Evolutionary conservation across 2,329 filamentous ascomycete genomes (phyloP).

Genomic region (Sporothrix pallida): DNA sequence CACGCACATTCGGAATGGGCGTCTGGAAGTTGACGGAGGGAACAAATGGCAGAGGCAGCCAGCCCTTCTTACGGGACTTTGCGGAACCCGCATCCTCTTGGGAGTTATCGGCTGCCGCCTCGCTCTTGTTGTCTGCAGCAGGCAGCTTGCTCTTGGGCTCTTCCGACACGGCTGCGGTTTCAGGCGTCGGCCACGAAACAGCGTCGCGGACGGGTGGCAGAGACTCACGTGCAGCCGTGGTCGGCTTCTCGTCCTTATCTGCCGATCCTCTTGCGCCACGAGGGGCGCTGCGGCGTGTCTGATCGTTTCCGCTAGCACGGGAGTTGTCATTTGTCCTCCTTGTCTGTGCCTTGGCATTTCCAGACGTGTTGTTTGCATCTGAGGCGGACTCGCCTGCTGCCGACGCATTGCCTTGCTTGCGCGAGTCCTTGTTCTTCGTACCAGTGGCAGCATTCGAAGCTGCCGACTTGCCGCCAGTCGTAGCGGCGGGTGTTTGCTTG

Average conservation of each 20-base stretch:
- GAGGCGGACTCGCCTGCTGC: neutral
- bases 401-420: slow-evolving; percentile 33
- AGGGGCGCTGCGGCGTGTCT: slow-evolving; percentile 49
- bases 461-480: slow-evolving; percentile 14
- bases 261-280: slow-evolving; percentile 52
- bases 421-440: slow-evolving; percentile 36
- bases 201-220: slow-evolving; percentile 76
- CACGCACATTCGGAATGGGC: slow-evolving; percentile 64
- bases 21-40: slow-evolving; percentile 88
- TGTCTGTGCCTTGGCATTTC: slow-evolving; percentile 45
- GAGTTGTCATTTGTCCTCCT: slow-evolving; percentile 52
- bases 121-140: slow-evolving; percentile 53
- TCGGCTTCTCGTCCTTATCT: slow-evolving; percentile 51
- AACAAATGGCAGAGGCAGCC: slow-evolving; percentile 82
- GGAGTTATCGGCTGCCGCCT: slow-evolving; percentile 63
- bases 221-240: slow-evolving; percentile 41
- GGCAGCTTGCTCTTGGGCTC: slow-evolving; percentile 74
- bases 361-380: slow-evolving; percentile 48
- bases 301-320: slow-evolving; percentile 48
- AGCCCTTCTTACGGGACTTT: slow-evolving; percentile 73
- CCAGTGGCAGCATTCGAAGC: neutral
- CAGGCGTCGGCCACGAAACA: slow-evolving; percentile 87
- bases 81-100: slow-evolving; percentile 59
- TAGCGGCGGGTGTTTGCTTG: slow-evolving; percentile 43
- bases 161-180: slow-evolving; percentile 69